Percentiles rank a stretch among this genome's conserved stretches.
These are phyloP conservation scores for Pseudofabraea citricarpa DNA, from an alignment of 2,329 filamentous ascomycete genomes.

Conservation along the genomic window DNA sequence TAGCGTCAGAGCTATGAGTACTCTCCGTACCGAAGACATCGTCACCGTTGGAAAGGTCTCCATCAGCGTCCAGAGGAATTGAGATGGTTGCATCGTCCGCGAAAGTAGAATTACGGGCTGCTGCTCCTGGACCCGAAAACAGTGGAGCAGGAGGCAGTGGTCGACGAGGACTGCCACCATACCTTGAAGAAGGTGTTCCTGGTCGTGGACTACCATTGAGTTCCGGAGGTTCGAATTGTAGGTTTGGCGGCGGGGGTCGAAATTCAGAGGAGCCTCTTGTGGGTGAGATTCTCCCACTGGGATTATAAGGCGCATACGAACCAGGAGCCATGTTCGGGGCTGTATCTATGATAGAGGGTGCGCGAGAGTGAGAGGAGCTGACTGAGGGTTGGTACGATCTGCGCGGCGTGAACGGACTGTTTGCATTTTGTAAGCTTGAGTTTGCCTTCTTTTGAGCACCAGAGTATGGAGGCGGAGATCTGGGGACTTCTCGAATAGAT, in stretches of 20 bases:
- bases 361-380: constrained; percentile 38
- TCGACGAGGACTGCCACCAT: constrained; percentile 80
- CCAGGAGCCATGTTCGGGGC: constrained; percentile 56
- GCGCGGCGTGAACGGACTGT: constrained; percentile 26
- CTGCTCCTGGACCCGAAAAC: constrained; percentile 57
- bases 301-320: constrained; percentile 56
- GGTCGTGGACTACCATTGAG: constrained; percentile 86
- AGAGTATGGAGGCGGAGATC: constrained; percentile 30
- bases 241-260: constrained; percentile 63
- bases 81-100: constrained; percentile 66
- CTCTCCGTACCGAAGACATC: constrained; percentile 68
- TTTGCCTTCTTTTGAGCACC: constrained; percentile 13
- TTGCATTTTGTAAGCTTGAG: constrained; percentile 20
- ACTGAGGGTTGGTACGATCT: constrained; percentile 45
- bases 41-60: constrained; percentile 40
- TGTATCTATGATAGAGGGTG: constrained; percentile 50
- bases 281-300: constrained; percentile 44
- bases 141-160: constrained; percentile 85
- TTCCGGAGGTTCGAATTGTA: constrained; percentile 80
- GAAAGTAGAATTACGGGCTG: constrained; percentile 46
- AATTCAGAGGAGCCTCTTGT: constrained; percentile 55
- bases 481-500: constrained; percentile 18
- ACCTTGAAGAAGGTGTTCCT: constrained; percentile 83
- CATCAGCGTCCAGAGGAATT: constrained; percentile 57
- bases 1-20: constrained; percentile 15